A percentile compares a stretch with the other conserved stretches of the same genome.
Conservation (phyloP, 352 stramenopile species). For the Pythium pyrilobum region DNA sequence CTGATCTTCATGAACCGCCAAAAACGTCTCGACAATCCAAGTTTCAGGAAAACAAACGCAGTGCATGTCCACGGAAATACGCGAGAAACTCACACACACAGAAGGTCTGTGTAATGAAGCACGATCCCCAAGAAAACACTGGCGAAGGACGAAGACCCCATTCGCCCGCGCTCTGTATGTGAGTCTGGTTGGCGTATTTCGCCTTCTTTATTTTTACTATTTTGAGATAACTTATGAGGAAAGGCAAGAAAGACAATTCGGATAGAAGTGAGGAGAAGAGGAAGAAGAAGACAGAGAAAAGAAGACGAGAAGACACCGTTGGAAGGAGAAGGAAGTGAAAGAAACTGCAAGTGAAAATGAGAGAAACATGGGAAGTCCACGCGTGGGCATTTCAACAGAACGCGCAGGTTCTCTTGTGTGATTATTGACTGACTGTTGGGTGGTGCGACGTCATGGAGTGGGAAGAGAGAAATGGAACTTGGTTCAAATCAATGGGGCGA, state of each 20-base stretch:
- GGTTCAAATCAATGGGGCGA: too few species aligned
- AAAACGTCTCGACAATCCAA: too few species aligned
- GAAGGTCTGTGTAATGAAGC: neutral
- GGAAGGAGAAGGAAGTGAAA: too few species aligned
- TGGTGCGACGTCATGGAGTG: too few species aligned
- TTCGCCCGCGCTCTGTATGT: neutral
- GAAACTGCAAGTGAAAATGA: too few species aligned
- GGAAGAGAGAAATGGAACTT: too few species aligned
- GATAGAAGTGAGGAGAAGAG: neutral
- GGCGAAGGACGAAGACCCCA: neutral
- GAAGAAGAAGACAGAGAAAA: slow-evolving; percentile 2
- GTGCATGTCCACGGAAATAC: neutral
- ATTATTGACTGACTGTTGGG: too few species aligned
- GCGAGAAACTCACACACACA: neutral
- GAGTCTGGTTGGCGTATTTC: slow-evolving; percentile 18
- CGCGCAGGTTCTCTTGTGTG: too few species aligned
- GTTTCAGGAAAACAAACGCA: too few species aligned
- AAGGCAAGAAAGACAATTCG: slow-evolving; percentile 17
- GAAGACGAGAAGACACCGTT: slow-evolving; percentile 2
- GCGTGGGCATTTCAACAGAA: too few species aligned
- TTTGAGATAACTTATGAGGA: slow-evolving; percentile 27
- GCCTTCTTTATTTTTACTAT: too few species aligned
- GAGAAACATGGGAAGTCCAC: too few species aligned
- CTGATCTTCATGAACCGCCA: slow-evolving; percentile 3
- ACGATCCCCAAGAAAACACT: neutral